Conservation (phyloP, 2,329 filamentous ascomycete genomes). For the Ilyonectria sp. region DNA sequence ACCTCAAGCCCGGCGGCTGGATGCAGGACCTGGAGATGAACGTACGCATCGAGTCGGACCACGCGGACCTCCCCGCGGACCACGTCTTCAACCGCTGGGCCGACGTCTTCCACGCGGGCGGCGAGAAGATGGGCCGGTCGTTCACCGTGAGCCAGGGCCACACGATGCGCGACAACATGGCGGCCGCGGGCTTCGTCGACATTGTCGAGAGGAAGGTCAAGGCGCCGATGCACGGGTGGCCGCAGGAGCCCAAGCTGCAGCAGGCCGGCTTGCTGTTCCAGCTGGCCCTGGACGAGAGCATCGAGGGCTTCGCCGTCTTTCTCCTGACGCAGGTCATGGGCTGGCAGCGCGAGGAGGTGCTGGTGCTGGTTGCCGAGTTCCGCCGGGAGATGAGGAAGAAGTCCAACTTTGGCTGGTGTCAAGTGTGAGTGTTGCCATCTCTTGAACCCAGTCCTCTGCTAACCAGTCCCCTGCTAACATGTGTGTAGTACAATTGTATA, state of each 20-base stretch:
- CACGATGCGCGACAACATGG: conserved; percentile 40
- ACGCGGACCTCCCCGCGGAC: conserved; percentile 29
- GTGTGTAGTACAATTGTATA: conserved; percentile 37
- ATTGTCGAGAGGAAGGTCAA: conserved; percentile 53
- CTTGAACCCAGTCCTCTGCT: background rate
- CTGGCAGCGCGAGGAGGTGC: conserved; percentile 46
- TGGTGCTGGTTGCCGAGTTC: conserved; percentile 44
- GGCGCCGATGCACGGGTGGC: conserved; percentile 60
- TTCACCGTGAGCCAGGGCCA: conserved; percentile 41
- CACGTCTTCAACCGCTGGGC: conserved; percentile 51
- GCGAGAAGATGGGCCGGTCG: conserved; percentile 47
- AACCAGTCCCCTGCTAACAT: background rate
- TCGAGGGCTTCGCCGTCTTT: conserved; percentile 50
- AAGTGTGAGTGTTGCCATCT: conserved; percentile 27
- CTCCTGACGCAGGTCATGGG: conserved; percentile 49
- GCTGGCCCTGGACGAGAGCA: conserved; percentile 46
- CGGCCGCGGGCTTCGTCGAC: conserved; percentile 54
- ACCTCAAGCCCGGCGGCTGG: conserved; percentile 61
- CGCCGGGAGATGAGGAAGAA: conserved; percentile 34
- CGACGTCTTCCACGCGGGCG: conserved; percentile 46
- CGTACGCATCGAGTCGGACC: conserved; percentile 35
- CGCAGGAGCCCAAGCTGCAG: conserved; percentile 59
- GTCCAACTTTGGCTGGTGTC: conserved; percentile 32
- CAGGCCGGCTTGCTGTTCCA: conserved; percentile 56
- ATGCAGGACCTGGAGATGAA: conserved; percentile 51